Base-by-base conservation (phyloP, 768 basidiomycete genomes). In the Boletus barrowsii region DNA sequence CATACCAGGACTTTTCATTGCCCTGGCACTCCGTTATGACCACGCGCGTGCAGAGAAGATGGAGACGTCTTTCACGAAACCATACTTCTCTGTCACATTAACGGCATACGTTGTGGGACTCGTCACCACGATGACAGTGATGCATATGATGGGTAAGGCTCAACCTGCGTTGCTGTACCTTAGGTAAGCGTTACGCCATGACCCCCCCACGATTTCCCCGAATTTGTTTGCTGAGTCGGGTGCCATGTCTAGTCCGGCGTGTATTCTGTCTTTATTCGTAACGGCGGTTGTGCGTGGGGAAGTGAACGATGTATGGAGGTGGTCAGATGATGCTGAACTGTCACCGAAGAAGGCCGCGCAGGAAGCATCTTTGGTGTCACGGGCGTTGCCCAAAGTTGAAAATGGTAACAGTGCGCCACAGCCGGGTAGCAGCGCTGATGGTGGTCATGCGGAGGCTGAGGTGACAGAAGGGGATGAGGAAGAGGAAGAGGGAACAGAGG, bases 141-240 rank as follows among this genome's bases (percentile, higher is more conserved):
- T 97, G 93, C 90, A 96, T 64, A 64, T 72, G 39, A 86, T 83
- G 61, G 75, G 77, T 32, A 78, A 77, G 8, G 93, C 90, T 4
- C 96, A 99, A 62, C 96, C 96, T 1, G 96, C 96, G 2, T 72
- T 99, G 51, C 75, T 99, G 42, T 99, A 98, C 72, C 79, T 99
- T 57, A 89, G 88, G 89, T 88, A 62, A 64, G 81, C 15, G 39
- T 13, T 30, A 29, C n/a, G 37, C 30, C 36, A 47, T 47, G 22
- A 54, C 33, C 33, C 33, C 33, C 33, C n/a, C 40, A n/a, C 36
- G 9, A 10, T 14, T 26, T 9, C 15, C 22, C 3, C 10, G n/a
- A n/a, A 10, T 20, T 17, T 17, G 9, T 30, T 6, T 41, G 24
- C 30, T 63, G 44, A 56, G 32, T 39, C 44, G 24, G 32, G 10